phyloP scores from a whole-genome alignment of 768 basidiomycete genomes.

The Candolleomyces efflorescens region DNA sequence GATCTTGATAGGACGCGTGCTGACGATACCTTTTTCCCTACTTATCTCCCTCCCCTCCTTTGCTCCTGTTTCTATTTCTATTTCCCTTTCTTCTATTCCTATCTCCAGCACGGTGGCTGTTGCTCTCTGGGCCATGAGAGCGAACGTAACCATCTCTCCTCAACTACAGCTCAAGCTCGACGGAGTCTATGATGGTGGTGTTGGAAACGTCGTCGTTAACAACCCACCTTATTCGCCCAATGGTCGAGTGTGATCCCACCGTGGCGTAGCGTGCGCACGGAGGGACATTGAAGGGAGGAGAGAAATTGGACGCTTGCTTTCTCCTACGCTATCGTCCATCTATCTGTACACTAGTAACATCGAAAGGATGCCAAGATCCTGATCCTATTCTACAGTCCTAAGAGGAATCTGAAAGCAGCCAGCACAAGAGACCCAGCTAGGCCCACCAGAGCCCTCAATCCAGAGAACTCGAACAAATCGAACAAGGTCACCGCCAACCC shows the following conservation, averaged over 20 bases:
- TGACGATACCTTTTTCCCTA: too few relatives aligned
- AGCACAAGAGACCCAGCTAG: slow-evolving; percentile 18
- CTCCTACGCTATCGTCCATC: too few relatives aligned
- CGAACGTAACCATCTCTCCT: slow-evolving; percentile 42
- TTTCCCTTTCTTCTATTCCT: too few relatives aligned
- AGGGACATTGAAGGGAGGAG: too few relatives aligned
- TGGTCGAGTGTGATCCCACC: slow-evolving; percentile 9
- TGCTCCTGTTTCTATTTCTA: too few relatives aligned
- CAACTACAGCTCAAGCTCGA: slow-evolving; percentile 53
- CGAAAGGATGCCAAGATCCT: neutral
- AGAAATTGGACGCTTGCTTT: too few relatives aligned
- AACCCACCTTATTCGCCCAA: slow-evolving; percentile 55
- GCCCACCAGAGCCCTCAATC: slow-evolving; percentile 28
- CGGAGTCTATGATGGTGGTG: slow-evolving; percentile 58
- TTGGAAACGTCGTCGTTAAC: slow-evolving; percentile 49
- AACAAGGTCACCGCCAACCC: slow-evolving; percentile 28
- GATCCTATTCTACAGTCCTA: neutral
- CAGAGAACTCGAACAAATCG: slow-evolving; percentile 33
- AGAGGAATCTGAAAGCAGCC: neutral
- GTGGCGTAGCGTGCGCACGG: too few relatives aligned
- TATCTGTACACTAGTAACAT: too few relatives aligned
- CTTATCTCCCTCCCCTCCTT: too few relatives aligned
- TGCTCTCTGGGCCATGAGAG: slow-evolving; percentile 65
- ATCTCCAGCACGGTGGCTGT: slow-evolving; percentile 49
- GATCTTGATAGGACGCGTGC: neutral